A percentile compares a stretch with the other conserved stretches of the same genome.
phyloP scores from a whole-genome alignment of 106 monocot species.

The Triglochin maritima region DNA sequence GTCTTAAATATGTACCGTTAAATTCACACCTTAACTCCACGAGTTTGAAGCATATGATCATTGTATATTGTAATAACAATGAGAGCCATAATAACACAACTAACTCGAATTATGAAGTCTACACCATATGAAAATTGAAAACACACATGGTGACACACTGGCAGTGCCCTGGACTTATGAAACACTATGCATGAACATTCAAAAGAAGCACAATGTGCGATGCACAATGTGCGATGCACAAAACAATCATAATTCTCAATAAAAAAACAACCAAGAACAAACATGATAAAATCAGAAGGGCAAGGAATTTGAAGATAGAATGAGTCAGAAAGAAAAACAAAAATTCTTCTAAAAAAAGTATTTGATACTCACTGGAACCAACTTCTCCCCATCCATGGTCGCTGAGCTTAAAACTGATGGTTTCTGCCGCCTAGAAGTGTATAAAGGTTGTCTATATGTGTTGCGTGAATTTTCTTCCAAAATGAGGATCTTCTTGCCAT shows the following conservation, averaged over 20 bases:
- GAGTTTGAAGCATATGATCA: too few relatives aligned
- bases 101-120: too few relatives aligned
- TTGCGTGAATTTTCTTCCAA: constrained; percentile 71
- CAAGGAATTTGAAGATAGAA: not conserved
- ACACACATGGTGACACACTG: too few relatives aligned
- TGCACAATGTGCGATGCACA: not conserved
- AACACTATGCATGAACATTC: not conserved
- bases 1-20: too few relatives aligned
- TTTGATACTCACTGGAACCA: constrained; percentile 56
- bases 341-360: not conserved
- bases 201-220: not conserved
- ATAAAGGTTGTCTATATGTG: constrained; percentile 47
- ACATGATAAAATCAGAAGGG: not conserved
- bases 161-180: not conserved
- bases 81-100: too few relatives aligned
- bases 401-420: constrained; percentile 28
- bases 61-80: too few relatives aligned
- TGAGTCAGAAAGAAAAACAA: not conserved
- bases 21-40: too few relatives aligned
- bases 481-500: constrained; percentile 36
- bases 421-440: constrained; percentile 14
- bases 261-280: too few relatives aligned
- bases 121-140: too few relatives aligned
- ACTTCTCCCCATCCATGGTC: constrained; percentile 57
- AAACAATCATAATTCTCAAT: too few relatives aligned